Evolutionary conservation across 1,284 basidiomycete genomes (phyloP), one percentile per base, ranked within the genome.

Genomic region (Boletus calvinii): DNA sequence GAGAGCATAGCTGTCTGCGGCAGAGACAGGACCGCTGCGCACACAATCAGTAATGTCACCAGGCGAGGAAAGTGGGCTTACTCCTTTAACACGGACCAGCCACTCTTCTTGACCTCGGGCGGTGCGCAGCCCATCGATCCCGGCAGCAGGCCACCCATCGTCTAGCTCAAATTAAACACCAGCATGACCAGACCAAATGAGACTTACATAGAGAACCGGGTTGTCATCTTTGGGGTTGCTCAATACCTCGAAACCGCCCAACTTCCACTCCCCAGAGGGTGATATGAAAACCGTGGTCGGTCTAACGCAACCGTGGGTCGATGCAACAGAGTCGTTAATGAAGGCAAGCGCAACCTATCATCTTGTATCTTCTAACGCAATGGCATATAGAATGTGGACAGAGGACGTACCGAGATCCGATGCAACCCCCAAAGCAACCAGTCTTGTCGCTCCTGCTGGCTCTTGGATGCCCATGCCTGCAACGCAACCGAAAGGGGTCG

Each of bases 401-500:
- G 0, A 40, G 4, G 48, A 56, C 66, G 62, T 56, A 95, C 93
- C 54, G 92, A 89, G 54, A 98, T 81, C 47, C 92, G 83, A 72
- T 94, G 90, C 15, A 98, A 72, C 6, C 96, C 96, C 96, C 96
- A 99, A 4, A 94, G 72, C 32, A 96, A 72, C 93, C 94, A 98
- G 59, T 96, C 92, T 59, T 93, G 87, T 57, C 75, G 77, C 55
- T 85, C 85, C 58, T 81, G 83, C 43, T 73, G 75, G 62, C 72
- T 77, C 62, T 85, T 89, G 38, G 76, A 75, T 20, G 81, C 75
- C 82, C 84, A 89, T 29, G 82, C 75, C 32, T 80, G 74, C 40
- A 95, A 69, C 1, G 83, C 81, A n/a, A 75, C 72, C 31, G 81
- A 76, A 7, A 99, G 74, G 3, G 94, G 92, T 18, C 83, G 78